phyloP scores from a whole-genome alignment of 495 filamentous ascomycete genomes.

The Trichoderma asperelloides region DNA sequence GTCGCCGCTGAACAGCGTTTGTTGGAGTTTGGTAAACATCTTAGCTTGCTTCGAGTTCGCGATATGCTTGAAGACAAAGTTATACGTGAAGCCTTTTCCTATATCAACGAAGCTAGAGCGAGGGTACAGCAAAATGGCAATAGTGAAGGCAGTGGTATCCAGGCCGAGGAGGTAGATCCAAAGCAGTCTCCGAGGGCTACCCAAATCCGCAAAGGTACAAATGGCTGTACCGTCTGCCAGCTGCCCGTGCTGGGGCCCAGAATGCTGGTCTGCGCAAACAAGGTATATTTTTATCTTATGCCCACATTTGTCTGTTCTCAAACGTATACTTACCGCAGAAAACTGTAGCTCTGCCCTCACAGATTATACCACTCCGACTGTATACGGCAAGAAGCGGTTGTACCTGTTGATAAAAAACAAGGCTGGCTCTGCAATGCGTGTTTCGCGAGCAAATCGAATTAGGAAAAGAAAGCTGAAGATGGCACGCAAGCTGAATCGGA shows the following conservation, averaged over 20 bases:
- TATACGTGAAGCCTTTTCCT: constrained; percentile 25
- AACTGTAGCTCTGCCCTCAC: constrained; percentile 26
- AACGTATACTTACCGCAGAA: background rate
- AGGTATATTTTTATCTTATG: constrained; percentile 22
- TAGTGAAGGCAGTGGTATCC: background rate
- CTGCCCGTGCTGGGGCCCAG: constrained; percentile 28
- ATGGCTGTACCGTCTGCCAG: constrained; percentile 31
- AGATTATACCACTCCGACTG: constrained; percentile 23
- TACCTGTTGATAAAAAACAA: constrained; percentile 15
- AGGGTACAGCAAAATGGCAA: constrained; percentile 11
- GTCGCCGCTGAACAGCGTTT: constrained; percentile 25
- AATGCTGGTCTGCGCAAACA: constrained; percentile 33
- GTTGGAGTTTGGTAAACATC: constrained; percentile 37
- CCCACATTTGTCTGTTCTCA: background rate
- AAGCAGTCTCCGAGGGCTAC: constrained; percentile 18
- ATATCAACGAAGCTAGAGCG: constrained; percentile 28
- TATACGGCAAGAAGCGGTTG: constrained; percentile 15
- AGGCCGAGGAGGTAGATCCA: constrained; percentile 15
- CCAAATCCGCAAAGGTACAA: constrained; percentile 22
- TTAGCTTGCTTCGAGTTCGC: constrained; percentile 34
- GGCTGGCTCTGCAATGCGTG: constrained; percentile 25
- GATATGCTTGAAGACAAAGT: constrained; percentile 27
- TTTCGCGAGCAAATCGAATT: constrained; percentile 1
- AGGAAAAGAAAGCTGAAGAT: background rate
- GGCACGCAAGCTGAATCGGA: background rate